Percentiles rank a stretch among this genome's conserved stretches.
phyloP scores from a whole-genome alignment of 129 eudicot genomes.

The Flaveria trinervia region DNA sequence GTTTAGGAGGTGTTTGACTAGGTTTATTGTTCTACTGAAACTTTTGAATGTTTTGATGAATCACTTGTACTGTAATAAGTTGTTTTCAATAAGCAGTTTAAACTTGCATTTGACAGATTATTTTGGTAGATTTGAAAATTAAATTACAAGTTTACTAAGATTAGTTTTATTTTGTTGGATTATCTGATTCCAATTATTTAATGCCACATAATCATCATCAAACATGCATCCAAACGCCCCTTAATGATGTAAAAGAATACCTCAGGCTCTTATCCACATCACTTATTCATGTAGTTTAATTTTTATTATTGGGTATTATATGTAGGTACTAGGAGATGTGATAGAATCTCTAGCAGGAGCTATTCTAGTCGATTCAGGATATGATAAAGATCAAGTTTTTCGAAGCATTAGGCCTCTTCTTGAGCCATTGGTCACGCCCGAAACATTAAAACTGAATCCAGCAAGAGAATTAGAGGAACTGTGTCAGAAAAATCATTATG shows the following conservation, averaged over 20 bases:
- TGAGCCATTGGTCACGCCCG: conserved; percentile 77
- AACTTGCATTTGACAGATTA: background rate
- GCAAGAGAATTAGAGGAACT: conserved; percentile 54
- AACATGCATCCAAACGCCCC: background rate
- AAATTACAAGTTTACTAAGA: background rate
- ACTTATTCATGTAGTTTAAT: background rate
- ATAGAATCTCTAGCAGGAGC: conserved; percentile 95
- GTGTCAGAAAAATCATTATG: conserved; percentile 45
- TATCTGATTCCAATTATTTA: background rate
- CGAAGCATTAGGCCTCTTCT: conserved; percentile 67
- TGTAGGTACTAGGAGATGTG: conserved; percentile 83
- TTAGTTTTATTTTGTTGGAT: background rate
- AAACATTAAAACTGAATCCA: conserved; percentile 68
- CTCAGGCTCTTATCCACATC: background rate
- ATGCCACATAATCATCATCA: background rate
- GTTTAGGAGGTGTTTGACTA: background rate
- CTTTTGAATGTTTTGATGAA: no score
- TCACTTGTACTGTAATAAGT: background rate
- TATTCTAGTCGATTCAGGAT: conserved; percentile 76
- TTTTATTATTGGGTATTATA: background rate
- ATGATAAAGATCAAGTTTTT: conserved; percentile 56
- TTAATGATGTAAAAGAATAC: background rate
- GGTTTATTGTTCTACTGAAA: background rate
- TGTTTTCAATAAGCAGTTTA: background rate
- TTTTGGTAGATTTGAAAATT: background rate